Percentiles rank a stretch among this genome's conserved stretches.
Conservation (phyloP, 805 yeast genomes). For the Candida wancherniae region DNA sequence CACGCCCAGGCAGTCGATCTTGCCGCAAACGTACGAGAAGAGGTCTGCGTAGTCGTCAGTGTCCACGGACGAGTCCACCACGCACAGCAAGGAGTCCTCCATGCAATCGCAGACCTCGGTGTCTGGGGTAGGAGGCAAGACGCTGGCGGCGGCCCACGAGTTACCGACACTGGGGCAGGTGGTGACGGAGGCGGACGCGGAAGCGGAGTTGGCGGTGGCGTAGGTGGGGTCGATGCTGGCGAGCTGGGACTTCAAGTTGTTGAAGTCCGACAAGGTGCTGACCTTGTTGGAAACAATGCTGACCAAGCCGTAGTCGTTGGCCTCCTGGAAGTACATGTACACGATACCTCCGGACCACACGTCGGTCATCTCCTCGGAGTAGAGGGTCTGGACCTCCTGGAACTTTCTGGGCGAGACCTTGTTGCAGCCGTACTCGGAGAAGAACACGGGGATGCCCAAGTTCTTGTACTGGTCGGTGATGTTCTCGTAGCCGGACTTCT, state of each 20-base stretch:
- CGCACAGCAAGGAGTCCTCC: slow-evolving; percentile 31
- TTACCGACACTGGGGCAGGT: slow-evolving; percentile 32
- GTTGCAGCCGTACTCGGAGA: slow-evolving; percentile 83
- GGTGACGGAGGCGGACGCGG: slow-evolving; percentile 26
- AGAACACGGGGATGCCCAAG: slow-evolving; percentile 68
- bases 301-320: slow-evolving; percentile 72
- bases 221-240: slow-evolving; percentile 45
- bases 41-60: slow-evolving; percentile 31
- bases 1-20: slow-evolving; percentile 35
- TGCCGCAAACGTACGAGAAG: slow-evolving; percentile 30
- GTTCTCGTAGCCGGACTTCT: slow-evolving; percentile 57
- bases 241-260: slow-evolving; percentile 41
- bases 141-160: slow-evolving; percentile 36
- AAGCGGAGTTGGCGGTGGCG: slow-evolving; percentile 24
- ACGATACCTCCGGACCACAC: slow-evolving; percentile 91
- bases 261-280: slow-evolving; percentile 62
- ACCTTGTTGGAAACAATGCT: slow-evolving; percentile 40
- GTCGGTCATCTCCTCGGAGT: slow-evolving; percentile 65
- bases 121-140: slow-evolving; percentile 43
- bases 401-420: slow-evolving; percentile 63
- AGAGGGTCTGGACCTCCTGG: slow-evolving; percentile 65
- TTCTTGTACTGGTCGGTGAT: slow-evolving; percentile 62
- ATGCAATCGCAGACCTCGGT: slow-evolving; percentile 33
- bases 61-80: slow-evolving; percentile 25
- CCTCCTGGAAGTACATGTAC: slow-evolving; percentile 78